phyloP scores from a whole-genome alignment of 202 grass and related monocot species.

The Saccharum hybrid region DNA sequence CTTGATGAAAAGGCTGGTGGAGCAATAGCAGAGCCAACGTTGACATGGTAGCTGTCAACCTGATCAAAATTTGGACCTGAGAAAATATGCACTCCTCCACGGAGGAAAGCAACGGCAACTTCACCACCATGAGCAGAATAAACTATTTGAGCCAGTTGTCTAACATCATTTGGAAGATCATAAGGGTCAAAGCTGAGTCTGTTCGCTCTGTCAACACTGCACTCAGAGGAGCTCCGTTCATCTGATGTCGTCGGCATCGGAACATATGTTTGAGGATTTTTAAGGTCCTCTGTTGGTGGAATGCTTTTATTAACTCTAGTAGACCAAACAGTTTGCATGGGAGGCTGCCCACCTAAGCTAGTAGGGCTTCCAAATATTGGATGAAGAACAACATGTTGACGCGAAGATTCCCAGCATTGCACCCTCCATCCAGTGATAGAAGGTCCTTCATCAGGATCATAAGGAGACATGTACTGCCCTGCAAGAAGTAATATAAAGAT shows the following conservation, averaged over 20 bases:
- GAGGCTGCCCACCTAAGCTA: conserved; percentile 77
- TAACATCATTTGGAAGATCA: conserved; percentile 96
- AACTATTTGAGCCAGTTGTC: conserved; percentile 94
- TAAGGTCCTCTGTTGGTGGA: conserved; percentile 89
- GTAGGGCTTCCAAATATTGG: conserved; percentile 97
- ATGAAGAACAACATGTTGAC: conserved; percentile 96
- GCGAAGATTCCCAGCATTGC: conserved; percentile 97
- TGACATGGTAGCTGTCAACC: conserved; percentile 94
- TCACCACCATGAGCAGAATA: conserved; percentile 96
- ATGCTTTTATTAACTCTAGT: conserved; percentile 98
- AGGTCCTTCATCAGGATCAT: conserved; percentile 98
- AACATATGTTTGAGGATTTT: conserved; percentile 78
- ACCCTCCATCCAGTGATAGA: conserved; percentile 99
- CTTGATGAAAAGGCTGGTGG: conserved; percentile 93
- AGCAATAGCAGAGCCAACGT: conserved; percentile 96
- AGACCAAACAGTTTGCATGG: conserved; percentile 97
- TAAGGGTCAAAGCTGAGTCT: conserved; percentile 97
- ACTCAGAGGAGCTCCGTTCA: conserved; percentile 90
- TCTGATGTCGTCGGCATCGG: conserved; percentile 75
- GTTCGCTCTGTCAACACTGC: conserved; percentile 87
- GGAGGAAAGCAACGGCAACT: conserved; percentile 88
- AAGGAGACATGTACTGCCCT: conserved; percentile 99
- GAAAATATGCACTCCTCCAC: conserved; percentile 98
- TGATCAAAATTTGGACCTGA: conserved; percentile 90
- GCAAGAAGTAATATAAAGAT: conserved; percentile 40